A percentile compares a stretch with the other conserved stretches of the same genome.
phyloP scores from a whole-genome alignment of 2,329 filamentous ascomycete species.

The Macroventuria anomochaeta region DNA sequence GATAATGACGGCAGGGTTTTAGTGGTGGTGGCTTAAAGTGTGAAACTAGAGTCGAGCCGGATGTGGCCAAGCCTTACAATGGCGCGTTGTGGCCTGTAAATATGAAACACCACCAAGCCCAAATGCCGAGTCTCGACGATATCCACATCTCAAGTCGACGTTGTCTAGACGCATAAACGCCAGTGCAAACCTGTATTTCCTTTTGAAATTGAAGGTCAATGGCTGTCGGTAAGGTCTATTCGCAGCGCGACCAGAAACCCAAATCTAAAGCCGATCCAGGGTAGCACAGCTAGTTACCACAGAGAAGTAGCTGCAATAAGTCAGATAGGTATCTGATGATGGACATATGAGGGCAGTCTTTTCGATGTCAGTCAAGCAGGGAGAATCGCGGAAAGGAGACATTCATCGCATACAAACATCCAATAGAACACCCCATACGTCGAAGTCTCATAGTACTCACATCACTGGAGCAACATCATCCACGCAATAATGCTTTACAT shows the following conservation, averaged over 20 bases:
- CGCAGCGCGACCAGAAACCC: too few species aligned
- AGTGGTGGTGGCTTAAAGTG: neutral
- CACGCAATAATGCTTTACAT: too few species aligned
- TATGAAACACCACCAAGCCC: slow-evolving; percentile 5
- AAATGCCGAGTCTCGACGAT: neutral
- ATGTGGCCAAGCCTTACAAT: neutral
- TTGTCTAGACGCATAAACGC: neutral
- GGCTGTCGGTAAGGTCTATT: neutral
- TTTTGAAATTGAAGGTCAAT: neutral
- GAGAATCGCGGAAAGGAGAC: too few species aligned
- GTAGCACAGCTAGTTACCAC: neutral
- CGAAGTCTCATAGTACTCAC: too few species aligned
- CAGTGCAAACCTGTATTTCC: neutral
- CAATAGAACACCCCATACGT: too few species aligned
- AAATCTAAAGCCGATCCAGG: neutral
- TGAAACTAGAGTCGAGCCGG: slow-evolving; percentile 2
- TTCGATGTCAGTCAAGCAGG: too few species aligned
- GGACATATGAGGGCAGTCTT: too few species aligned
- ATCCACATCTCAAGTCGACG: neutral
- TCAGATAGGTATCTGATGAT: too few species aligned
- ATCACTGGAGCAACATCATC: too few species aligned
- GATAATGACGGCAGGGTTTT: neutral
- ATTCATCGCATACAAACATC: too few species aligned
- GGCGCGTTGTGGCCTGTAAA: slow-evolving; percentile 6
- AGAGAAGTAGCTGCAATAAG: too few species aligned